Conservation (phyloP, 192 early-diverging fungal genomes). For the Coemansia sp. region DNA sequence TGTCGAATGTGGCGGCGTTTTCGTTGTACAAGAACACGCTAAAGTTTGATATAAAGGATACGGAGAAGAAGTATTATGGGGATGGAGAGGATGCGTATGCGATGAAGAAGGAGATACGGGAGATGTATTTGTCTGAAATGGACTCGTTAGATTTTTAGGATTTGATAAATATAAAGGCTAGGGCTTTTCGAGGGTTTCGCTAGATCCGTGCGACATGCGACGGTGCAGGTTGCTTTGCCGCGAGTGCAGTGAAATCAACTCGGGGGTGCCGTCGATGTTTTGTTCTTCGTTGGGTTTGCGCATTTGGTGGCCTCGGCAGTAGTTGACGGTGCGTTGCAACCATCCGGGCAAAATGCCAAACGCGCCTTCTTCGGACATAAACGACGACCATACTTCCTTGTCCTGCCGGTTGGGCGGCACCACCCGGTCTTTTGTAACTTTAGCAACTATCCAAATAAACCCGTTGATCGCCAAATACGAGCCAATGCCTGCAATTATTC, state of each 20-base stretch:
- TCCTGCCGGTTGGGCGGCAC: background rate
- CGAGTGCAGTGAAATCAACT: too few species aligned
- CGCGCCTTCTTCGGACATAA: background rate
- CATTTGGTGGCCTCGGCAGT: too few species aligned
- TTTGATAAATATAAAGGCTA: background rate
- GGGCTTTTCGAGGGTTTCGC: too few species aligned
- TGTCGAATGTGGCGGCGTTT: slow-evolving; percentile 92
- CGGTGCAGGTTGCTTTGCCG: too few species aligned
- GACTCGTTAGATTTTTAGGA: slow-evolving; percentile 40
- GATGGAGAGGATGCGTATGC: slow-evolving; percentile 93
- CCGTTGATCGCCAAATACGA: slow-evolving; percentile 28
- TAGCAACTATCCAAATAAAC: too few species aligned
- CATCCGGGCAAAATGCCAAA: background rate
- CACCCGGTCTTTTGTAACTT: too few species aligned
- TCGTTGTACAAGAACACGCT: slow-evolving; percentile 91
- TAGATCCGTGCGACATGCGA: too few species aligned
- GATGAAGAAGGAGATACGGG: slow-evolving; percentile 55
- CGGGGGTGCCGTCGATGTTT: too few species aligned
- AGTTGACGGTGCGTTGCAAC: too few species aligned
- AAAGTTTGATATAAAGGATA: slow-evolving; percentile 80
- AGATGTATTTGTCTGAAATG: slow-evolving; percentile 25
- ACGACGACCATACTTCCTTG: slow-evolving; percentile 2
- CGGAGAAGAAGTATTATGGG: slow-evolving; percentile 97
- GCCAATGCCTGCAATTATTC: slow-evolving; percentile 71
- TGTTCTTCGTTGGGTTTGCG: too few species aligned